Evolutionary conservation across 2,329 filamentous ascomycete species (phyloP).

Genomic region (Pseudocercospora musae): DNA sequence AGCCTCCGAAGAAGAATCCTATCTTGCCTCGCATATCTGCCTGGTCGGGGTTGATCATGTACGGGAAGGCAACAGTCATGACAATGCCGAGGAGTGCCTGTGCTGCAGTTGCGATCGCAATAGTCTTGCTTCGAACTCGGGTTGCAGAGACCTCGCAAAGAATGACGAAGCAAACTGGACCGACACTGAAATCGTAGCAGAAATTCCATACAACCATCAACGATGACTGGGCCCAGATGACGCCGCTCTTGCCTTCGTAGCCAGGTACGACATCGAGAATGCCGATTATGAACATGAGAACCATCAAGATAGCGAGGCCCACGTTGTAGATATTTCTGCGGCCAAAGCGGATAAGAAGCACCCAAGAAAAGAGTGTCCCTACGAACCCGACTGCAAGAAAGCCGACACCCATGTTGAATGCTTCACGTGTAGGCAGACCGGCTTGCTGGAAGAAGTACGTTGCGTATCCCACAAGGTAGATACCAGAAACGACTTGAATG

Average conservation of each 20-base stretch:
- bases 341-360: conserved; percentile 38
- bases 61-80: conserved; percentile 38
- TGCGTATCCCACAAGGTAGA: conserved; percentile 43
- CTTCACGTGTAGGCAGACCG: conserved; percentile 38
- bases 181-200: conserved; percentile 38
- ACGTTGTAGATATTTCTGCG: conserved; percentile 41
- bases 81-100: conserved; percentile 41
- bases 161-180: conserved; percentile 41
- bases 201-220: conserved; percentile 39
- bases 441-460: conserved; percentile 50
- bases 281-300: conserved; percentile 40
- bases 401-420: conserved; percentile 43
- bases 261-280: conserved; percentile 39
- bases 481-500: conserved; percentile 44
- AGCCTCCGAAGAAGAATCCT: conserved; percentile 42
- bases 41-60: conserved; percentile 43
- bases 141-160: conserved; percentile 39
- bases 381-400: conserved; percentile 43
- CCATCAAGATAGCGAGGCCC: conserved; percentile 36
- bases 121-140: conserved; percentile 39
- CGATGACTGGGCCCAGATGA: conserved; percentile 43
- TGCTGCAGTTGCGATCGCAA: conserved; percentile 39
- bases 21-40: conserved; percentile 41
- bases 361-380: conserved; percentile 44
- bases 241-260: conserved; percentile 25